Base-by-base conservation (phyloP, 257 asterid genomes). In the Linaria vulgaris region DNA sequence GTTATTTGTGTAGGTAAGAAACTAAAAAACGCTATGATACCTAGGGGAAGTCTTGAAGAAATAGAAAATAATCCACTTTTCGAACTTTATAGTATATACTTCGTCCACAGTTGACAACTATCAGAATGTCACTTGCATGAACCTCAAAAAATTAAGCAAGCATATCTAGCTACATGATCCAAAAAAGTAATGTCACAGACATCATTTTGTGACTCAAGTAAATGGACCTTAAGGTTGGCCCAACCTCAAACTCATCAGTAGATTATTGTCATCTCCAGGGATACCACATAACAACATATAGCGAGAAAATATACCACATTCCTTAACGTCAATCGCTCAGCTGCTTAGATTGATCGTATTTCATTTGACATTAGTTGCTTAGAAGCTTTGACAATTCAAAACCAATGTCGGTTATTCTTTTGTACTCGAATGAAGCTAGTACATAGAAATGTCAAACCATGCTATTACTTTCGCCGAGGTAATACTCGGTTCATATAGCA, bases 391-490 rank as follows among this genome's bases (percentile, higher is more conserved):
- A 38, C 16, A 13, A 38, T 45, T 17, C 27, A 39, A 65, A 21
- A 54, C 30, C 41, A 39, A 54, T 11, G 19, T 24, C 19, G 41
- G 39, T 54, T 27, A 17, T 37, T 44, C 53, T 38, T 52, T 17
- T 15, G 46, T n/a, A n/a, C n/a, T 47, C 49, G 15, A 12, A 44
- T 44, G 19, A 44, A 34, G 16, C 48, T 15, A 30, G 21, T 34
- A 38, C 37, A 44, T 56, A 2, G 16, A 44, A 44, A 44, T 44
- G 49, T 47, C 38, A 27, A 51, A 52, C 31, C n/a, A 50, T 31
- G 23, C n/a, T 22, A 60, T 66, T 66, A 19, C n/a, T 59, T 64
- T 66, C 30, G 56, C 24, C 52, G 10, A 19, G 13, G 44, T 31
- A 44, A 14, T 34, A 34, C 41, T 3, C 9, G 41, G 41, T 34